These are phyloP conservation scores for Talaromyces amestolkiae DNA, from an alignment of 2,329 filamentous ascomycete genomes.

Conservation along the genomic window DNA sequence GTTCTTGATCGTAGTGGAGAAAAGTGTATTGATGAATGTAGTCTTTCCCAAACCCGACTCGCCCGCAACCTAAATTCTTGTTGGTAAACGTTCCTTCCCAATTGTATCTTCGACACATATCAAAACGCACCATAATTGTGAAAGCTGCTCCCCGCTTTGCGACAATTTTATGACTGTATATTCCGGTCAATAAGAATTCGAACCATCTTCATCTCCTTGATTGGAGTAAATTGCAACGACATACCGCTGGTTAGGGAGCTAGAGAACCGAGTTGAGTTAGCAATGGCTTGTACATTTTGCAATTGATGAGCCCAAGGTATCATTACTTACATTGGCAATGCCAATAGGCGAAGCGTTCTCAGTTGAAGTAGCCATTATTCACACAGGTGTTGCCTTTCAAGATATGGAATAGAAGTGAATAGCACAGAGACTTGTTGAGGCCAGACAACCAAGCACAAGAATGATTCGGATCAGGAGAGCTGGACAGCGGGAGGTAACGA, in stretches of 20 bases:
- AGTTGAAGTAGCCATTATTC: constrained; percentile 52
- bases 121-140: constrained; percentile 87
- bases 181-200: constrained; percentile 24
- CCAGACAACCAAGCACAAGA: constrained; percentile 6
- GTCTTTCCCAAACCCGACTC: constrained; percentile 99
- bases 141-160: constrained; percentile 90
- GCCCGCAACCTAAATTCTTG: constrained; percentile 75
- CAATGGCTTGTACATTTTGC: constrained; percentile 1
- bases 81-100: not conserved
- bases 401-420: not conserved
- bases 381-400: not conserved
- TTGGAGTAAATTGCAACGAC: constrained; percentile 37
- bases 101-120: constrained; percentile 28
- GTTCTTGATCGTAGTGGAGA: constrained; percentile 99
- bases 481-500: not conserved
- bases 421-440: not conserved
- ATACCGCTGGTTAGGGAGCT: constrained; percentile 69
- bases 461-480: constrained; percentile 1
- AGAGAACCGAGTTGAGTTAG: constrained; percentile 21
- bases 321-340: constrained; percentile 66
- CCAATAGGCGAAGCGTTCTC: constrained; percentile 67
- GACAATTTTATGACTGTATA: constrained; percentile 66
- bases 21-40: constrained; percentile 99
- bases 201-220: constrained; percentile 16
- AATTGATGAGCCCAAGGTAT: not conserved